Conservation (phyloP, 192 early-diverging fungal species). For the Piromyces finnis region DNA sequence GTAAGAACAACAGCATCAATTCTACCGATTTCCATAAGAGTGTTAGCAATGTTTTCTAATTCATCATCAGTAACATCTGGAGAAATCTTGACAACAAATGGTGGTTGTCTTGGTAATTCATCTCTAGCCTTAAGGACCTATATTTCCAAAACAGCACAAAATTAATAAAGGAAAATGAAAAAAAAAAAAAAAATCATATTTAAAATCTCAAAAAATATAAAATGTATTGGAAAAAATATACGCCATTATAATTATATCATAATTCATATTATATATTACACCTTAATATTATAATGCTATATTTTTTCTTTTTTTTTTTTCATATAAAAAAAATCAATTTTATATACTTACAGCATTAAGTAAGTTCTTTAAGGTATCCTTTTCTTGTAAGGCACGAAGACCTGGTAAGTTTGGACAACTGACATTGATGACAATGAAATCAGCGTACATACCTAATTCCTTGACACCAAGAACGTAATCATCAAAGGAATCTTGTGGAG, state of each 20-base stretch:
- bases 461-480: constrained; percentile 72
- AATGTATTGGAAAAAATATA: no score
- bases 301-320: no score
- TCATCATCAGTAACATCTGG: constrained; percentile 63
- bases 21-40: constrained; percentile 36
- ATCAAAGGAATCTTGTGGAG: constrained; percentile 36
- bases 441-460: constrained; percentile 56
- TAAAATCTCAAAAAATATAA: no score
- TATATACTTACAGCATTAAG: constrained; percentile 35
- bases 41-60: constrained; percentile 59
- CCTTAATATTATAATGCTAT: no score
- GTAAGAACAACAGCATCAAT: constrained; percentile 76
- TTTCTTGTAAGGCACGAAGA: constrained; percentile 46
- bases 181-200: no score
- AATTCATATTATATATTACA: no score
- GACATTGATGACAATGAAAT: constrained; percentile 80
- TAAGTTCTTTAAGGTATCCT: constrained; percentile 49
- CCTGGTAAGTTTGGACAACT: constrained; percentile 78
- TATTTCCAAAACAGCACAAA: background rate
- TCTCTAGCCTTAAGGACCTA: constrained; percentile 14
- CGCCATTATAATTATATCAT: no score
- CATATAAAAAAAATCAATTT: no score
- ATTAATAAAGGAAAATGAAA: no score
- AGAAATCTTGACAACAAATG: constrained; percentile 77
- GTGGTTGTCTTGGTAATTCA: constrained; percentile 29